These are phyloP conservation scores for Coriolopsis trogii DNA, from an alignment of 1,284 basidiomycete species.

Conservation along the genomic window DNA sequence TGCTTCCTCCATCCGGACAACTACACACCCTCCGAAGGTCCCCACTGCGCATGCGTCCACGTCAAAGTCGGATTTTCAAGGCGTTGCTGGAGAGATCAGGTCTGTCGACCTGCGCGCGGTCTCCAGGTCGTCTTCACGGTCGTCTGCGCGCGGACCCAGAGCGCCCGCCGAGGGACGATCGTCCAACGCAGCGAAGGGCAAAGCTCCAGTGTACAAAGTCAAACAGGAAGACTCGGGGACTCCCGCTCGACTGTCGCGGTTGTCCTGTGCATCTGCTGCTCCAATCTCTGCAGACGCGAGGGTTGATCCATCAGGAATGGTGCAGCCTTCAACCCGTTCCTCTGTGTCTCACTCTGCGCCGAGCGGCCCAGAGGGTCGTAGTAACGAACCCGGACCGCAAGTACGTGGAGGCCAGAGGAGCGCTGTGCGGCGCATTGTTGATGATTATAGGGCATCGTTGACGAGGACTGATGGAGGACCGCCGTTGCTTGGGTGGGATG, in stretches of 20 bases:
- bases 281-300: no score
- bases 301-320: no score
- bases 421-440: background rate
- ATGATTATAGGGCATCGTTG: constrained; percentile 9
- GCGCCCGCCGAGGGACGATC: no score
- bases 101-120: constrained; percentile 12
- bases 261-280: background rate
- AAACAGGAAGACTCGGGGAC: background rate
- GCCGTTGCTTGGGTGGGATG: constrained; percentile 23
- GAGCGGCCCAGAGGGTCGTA: background rate
- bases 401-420: no score
- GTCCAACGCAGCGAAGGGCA: constrained; percentile 3
- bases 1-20: no score
- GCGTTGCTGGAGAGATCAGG: constrained; percentile 3
- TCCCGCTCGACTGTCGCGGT: background rate
- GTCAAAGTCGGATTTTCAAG: background rate
- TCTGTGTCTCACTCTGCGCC: background rate
- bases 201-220: constrained; percentile 4
- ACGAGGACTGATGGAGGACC: constrained; percentile 17
- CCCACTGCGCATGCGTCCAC: no score
- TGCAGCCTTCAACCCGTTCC: background rate
- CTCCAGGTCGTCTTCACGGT: constrained; percentile 12
- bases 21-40: constrained; percentile 1
- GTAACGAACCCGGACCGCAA: background rate
- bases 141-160: constrained; percentile 8